Evolutionary conservation across 176 grass and related monocot species (phyloP), one percentile per base, ranked within the genome.

Genomic region (Bonia amplexicaulis): DNA sequence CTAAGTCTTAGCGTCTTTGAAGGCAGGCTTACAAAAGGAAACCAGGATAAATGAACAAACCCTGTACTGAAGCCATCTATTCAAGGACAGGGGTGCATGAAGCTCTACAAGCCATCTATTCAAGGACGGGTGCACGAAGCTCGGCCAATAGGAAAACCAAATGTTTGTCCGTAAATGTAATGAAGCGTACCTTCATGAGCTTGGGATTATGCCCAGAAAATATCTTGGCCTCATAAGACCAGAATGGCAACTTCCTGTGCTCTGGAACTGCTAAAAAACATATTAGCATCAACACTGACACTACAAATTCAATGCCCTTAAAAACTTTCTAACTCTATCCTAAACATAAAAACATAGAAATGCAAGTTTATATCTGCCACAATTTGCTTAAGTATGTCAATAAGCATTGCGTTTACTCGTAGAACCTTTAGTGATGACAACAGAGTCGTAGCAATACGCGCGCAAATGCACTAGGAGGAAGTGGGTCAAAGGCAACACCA

Each of bases 181-280:
- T 14, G 41, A 88, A 81, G n/a, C n/a, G 42, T 83, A 96, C 93
- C 91, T 99, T 94, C 48, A 82, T 75, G 82, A 59, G 57, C 78
- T 92, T 96, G 22, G 61, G 59, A 94, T 96, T 86, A 42, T 96
- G 92, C 79, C 90, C 88, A 74, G 71, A 61, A 82, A 86, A 95
- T 35, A 92, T 77, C 57, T 89, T 92, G 22, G 64, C 55, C 25
- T 91, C 93, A 73, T 91, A 89, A 37, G 86, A 55, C 58, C 86
- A 77, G 65, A 82, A 82, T 61, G 88, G 82, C 71, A 81, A 80
- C 74, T 84, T 93, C 22, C 77, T 84, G 77, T 89, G 91, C 68
- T 88, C 84, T 71, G 84, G 78, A 83, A 92, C 81, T 87, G 46
- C 55, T 80, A 46, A 26, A 74, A 47, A 64, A 87, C 15, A 83